Evolutionary conservation across 75 land plant genomes (phyloP).

Genomic region (Isoetes taiwanensis): DNA sequence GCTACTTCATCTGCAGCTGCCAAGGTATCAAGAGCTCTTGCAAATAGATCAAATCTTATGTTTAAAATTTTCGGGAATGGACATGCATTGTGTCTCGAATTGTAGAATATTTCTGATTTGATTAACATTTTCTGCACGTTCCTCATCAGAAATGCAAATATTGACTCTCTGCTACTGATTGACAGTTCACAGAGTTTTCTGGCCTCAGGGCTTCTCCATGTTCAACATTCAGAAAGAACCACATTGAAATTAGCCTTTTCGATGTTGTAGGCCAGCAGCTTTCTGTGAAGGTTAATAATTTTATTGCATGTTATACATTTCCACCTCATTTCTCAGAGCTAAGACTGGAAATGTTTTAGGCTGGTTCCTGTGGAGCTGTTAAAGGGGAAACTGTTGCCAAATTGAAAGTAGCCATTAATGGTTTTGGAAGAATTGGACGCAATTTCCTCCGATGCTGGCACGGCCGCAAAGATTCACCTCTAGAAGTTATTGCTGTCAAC

Average conservation of each 20-base stretch:
- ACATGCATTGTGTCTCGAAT: no score
- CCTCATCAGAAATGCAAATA: no score
- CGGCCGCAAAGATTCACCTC: constrained; percentile 75
- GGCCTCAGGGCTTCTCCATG: constrained; percentile 6
- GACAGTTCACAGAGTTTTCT: constrained; percentile 10
- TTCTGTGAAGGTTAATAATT: not conserved
- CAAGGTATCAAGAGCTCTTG: no score
- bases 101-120: no score
- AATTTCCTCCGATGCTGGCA: constrained; percentile 95
- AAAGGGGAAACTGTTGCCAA: constrained; percentile 61
- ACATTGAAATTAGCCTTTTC: not conserved
- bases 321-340: not conserved
- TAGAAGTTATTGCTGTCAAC: constrained; percentile 67
- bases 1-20: no score
- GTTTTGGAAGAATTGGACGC: constrained; percentile 83
- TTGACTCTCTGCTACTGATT: no score
- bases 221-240: not conserved
- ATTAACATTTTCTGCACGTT: no score
- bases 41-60: no score
- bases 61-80: no score
- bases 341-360: constrained; percentile 13
- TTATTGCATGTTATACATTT: not conserved
- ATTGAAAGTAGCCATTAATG: constrained; percentile 83
- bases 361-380: constrained; percentile 19
- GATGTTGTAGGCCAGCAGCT: constrained; percentile 8